Evolutionary conservation across 768 basidiomycete genomes (phyloP), one percentile per base, ranked within the genome.

Genomic region (Xerocomellus amylosporus): DNA sequence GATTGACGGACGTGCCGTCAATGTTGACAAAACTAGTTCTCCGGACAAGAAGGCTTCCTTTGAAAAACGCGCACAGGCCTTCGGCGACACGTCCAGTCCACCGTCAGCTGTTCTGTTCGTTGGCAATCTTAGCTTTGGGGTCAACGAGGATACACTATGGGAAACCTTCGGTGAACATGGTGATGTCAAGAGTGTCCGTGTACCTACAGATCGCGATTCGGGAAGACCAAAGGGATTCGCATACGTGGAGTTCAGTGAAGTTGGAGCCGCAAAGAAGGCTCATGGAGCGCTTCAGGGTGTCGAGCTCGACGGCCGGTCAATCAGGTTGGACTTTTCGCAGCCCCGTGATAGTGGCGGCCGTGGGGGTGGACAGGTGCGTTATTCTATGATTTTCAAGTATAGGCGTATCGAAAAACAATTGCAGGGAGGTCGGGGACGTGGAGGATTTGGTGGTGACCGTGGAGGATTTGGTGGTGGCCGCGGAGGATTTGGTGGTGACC

Each of bases 191-290:
- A 87, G 77, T 65, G 91, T 98, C 38, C 84, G 94, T 52, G 75
- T 99, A 46, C 93, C 94, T 30, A 97, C 94, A 37, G 94, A 98
- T 71, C 80, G 91, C 60, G 97, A 99, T 46, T 81, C 88, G 8
- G 94, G 93, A 28, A 81, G 78, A 57, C 86, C 91, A 43, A 98
- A 98, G 73, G 97, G 97, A 64, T 98, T 96, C 73, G 97, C 86
- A 20, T 98, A 98, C 73, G 90, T 99, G 66, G 93, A 98, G 72
- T 97, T 95, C 72, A 83, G 86, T 60, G 86, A 87, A 62, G 65
- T 92, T 37, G 89, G 86, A 26, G 75, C 80, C 50, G 90, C 97
- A 12, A 87, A 86, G 74, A 86, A 85, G 67, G 96, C 96, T 3
- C 82, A 85, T 56, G 84, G 80, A 62, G 83, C 80, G 5, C 77